Percentiles rank a stretch among this genome's conserved stretches.
Evolutionary conservation across 2,329 filamentous ascomycete species (phyloP).

Genomic region (Claviceps arundinis): DNA sequence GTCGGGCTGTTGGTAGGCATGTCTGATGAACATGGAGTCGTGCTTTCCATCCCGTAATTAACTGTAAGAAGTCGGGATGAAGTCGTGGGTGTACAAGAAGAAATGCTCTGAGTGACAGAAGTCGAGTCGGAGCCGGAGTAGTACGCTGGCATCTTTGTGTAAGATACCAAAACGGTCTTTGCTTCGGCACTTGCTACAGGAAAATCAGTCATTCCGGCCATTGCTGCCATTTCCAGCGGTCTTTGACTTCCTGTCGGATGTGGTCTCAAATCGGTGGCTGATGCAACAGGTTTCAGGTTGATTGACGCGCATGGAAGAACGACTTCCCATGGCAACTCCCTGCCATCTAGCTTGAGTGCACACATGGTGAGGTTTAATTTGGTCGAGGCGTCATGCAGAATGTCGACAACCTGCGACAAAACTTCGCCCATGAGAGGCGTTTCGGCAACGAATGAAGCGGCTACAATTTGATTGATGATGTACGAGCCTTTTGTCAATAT

Average conservation of each 20-base stretch:
- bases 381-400: slow-evolving; percentile 10
- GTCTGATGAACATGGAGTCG: not conserved
- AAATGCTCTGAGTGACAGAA: not conserved
- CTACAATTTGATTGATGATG: slow-evolving; percentile 12
- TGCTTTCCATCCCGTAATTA: not conserved
- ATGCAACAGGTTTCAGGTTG: not conserved
- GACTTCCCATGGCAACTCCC: slow-evolving; percentile 6
- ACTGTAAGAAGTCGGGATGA: not conserved
- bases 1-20: not conserved
- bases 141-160: not conserved
- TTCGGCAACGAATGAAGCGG: slow-evolving; percentile 1
- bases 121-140: not conserved
- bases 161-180: not conserved
- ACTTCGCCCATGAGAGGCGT: slow-evolving; percentile 8
- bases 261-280: slow-evolving; percentile 2
- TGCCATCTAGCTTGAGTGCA: slow-evolving; percentile 6
- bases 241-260: not conserved
- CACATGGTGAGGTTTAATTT: slow-evolving; percentile 11
- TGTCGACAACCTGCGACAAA: slow-evolving; percentile 11
- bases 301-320: slow-evolving; percentile 10
- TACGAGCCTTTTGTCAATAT: slow-evolving; percentile 10
- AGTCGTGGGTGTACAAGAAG: not conserved
- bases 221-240: not conserved
- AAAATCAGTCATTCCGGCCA: slow-evolving; percentile 1
- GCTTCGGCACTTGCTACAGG: not conserved